phyloP scores from a whole-genome alignment of 192 early-diverging fungal genomes.

The Coemansia sp. region DNA sequence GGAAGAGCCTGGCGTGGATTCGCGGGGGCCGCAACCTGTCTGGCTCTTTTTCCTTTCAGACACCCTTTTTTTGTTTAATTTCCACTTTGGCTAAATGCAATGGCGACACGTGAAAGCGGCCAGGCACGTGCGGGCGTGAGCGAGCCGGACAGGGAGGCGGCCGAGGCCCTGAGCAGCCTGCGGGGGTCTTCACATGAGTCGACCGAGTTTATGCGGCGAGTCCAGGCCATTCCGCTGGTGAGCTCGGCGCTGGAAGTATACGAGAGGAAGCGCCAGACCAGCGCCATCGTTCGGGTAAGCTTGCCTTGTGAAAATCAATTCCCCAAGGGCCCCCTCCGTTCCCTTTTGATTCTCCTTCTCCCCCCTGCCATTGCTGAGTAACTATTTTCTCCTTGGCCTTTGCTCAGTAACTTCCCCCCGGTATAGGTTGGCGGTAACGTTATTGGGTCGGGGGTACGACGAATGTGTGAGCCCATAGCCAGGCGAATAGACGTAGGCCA shows the following conservation, averaged over 20 bases:
- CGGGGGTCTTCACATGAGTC: neutral
- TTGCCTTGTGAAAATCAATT: neutral
- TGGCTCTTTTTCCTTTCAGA: no score
- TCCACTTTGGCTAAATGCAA: no score
- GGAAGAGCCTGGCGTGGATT: no score
- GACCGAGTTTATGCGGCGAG: conserved; percentile 61
- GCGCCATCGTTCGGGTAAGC: conserved; percentile 42
- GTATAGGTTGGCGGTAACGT: conserved; percentile 57
- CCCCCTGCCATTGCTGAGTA: no score
- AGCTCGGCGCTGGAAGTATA: conserved; percentile 71
- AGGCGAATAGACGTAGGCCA: conserved; percentile 66
- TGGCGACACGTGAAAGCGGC: no score
- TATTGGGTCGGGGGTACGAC: conserved; percentile 69
- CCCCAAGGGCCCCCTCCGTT: neutral
- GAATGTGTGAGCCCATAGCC: conserved; percentile 66
- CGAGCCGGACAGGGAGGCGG: no score
- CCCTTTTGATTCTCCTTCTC: neutral
- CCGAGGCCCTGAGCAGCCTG: neutral
- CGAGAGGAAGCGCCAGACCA: conserved; percentile 61
- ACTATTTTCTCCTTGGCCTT: neutral
- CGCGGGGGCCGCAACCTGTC: no score
- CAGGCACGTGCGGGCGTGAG: no score
- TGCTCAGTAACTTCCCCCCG: neutral
- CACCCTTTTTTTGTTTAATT: no score
- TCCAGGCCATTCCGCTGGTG: conserved; percentile 73